These are phyloP conservation scores for Claviceps sp. DNA, from an alignment of 2,329 filamentous ascomycete species.

Conservation along the genomic window DNA sequence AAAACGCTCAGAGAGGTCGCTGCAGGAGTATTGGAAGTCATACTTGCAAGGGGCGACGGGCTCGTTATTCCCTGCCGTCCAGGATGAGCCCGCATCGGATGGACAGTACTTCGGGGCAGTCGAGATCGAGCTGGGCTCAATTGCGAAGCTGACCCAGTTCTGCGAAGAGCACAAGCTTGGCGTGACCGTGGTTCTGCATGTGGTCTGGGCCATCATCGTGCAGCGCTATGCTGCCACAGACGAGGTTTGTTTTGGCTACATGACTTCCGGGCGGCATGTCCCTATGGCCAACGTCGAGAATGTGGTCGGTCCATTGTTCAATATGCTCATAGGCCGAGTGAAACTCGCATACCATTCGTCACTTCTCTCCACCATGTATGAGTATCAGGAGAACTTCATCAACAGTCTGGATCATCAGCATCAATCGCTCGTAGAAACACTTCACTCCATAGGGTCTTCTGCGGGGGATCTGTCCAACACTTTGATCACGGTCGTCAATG, in stretches of 20 bases:
- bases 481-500: slow-evolving; percentile 14
- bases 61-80: neutral
- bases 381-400: slow-evolving; percentile 31
- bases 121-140: neutral
- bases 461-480: slow-evolving; percentile 17
- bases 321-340: slow-evolving; percentile 30
- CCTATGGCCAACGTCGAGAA: slow-evolving; percentile 32
- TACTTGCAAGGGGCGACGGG: neutral
- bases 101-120: neutral
- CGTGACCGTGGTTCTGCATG: slow-evolving; percentile 34
- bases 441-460: slow-evolving; percentile 15
- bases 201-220: slow-evolving; percentile 37
- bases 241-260: slow-evolving; percentile 40
- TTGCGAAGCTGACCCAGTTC: slow-evolving; percentile 12
- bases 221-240: slow-evolving; percentile 30
- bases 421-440: slow-evolving; percentile 34
- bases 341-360: slow-evolving; percentile 20
- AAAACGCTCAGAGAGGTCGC: neutral
- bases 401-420: slow-evolving; percentile 33
- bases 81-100: neutral
- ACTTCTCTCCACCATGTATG: neutral
- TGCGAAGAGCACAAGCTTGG: slow-evolving; percentile 29
- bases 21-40: slow-evolving; percentile 3
- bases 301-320: slow-evolving; percentile 38
- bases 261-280: slow-evolving; percentile 38